These are phyloP conservation scores for Torulaspora franciscae DNA, from an alignment of 805 yeast species.

Conservation along the genomic window DNA sequence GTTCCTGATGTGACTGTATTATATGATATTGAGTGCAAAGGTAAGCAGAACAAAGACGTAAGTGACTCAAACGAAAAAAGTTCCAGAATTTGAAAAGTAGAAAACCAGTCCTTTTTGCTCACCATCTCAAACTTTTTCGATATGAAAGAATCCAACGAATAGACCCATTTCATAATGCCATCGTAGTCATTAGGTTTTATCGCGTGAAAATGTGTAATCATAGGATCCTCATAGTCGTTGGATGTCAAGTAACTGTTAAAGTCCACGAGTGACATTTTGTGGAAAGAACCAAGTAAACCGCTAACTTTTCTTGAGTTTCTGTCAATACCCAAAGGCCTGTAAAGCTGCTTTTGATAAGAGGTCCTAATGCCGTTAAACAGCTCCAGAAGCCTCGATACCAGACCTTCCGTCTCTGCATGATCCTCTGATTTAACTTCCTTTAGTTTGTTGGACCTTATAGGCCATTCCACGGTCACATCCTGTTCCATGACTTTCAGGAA, in stretches of 20 bases:
- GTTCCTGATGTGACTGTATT: conserved; percentile 22
- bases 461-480: conserved; percentile 54
- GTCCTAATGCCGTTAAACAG: conserved; percentile 64
- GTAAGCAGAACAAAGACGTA: conserved; percentile 46
- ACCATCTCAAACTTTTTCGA: conserved; percentile 45
- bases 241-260: conserved; percentile 13
- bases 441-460: conserved; percentile 38
- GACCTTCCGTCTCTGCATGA: conserved; percentile 26
- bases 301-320: conserved; percentile 24
- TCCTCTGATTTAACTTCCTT: conserved; percentile 20
- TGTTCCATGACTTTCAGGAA: conserved; percentile 63
- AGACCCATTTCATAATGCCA: conserved; percentile 57
- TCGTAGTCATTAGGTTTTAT: conserved; percentile 25
- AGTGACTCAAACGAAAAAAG: conserved; percentile 54
- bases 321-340: conserved; percentile 47
- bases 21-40: conserved; percentile 19
- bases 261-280: conserved; percentile 17
- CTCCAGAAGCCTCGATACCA: conserved; percentile 33
- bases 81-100: conserved; percentile 68
- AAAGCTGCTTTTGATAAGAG: conserved; percentile 62
- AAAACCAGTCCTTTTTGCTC: conserved; percentile 71
- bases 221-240: conserved; percentile 32
- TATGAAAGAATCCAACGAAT: conserved; percentile 58
- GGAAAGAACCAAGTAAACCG: conserved; percentile 18
- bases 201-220: conserved; percentile 16